Conservation (phyloP, 1,284 basidiomycete genomes). For the Moniliophthora roreri region DNA sequence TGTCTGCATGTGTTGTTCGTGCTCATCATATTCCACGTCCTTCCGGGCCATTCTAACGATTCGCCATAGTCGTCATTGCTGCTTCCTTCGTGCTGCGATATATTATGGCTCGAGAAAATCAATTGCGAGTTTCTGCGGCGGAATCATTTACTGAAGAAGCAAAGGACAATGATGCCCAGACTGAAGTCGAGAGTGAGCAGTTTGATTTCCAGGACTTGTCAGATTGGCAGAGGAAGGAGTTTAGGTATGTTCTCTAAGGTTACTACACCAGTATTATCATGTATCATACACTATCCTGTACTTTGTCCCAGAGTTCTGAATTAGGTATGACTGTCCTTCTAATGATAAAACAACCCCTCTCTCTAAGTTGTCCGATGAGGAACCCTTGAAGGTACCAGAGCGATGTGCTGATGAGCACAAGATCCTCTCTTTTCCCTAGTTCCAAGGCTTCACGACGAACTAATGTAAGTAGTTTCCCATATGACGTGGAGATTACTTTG, state of each 20-base stretch:
- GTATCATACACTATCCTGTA: no score
- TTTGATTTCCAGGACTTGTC: conserved; percentile 5
- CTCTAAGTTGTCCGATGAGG: not conserved
- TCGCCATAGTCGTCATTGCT: not conserved
- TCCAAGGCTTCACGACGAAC: not conserved
- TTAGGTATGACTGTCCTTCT: not conserved
- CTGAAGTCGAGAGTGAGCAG: not conserved
- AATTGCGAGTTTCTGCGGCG: not conserved
- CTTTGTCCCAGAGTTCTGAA: conserved; percentile 1
- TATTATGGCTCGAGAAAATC: conserved; percentile 7
- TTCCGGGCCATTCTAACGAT: not conserved
- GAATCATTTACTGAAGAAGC: not conserved
- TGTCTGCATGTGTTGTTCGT: conserved; percentile 12
- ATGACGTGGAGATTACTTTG: not conserved
- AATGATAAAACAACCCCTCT: not conserved
- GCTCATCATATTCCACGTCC: no score
- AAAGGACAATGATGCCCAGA: not conserved
- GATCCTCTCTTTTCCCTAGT: no score
- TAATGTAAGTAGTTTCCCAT: not conserved
- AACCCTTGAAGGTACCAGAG: not conserved
- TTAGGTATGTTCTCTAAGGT: conserved; percentile 8
- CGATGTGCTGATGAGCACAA: not conserved
- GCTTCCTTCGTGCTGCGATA: conserved; percentile 9
- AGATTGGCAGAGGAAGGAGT: conserved; percentile 10
- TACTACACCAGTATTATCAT: no score